Evolutionary conservation across 1,139 yeast species (phyloP), one percentile per base, ranked within the genome.

Genomic region (Sugiyamaella neomexicana): DNA sequence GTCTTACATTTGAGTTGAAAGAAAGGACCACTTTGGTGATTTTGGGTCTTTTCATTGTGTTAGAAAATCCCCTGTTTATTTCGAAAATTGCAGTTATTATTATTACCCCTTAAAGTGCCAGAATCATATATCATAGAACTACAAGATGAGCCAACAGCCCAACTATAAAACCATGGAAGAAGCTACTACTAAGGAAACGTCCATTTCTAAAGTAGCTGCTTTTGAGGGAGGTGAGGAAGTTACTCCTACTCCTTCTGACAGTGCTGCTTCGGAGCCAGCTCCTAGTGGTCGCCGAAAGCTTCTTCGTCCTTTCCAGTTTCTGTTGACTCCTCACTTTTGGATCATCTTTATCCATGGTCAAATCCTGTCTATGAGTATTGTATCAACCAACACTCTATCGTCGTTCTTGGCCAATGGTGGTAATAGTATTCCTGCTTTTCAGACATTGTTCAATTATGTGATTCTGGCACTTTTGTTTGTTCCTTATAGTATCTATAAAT

Each of bases 341-440:
- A 64, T 73, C 55, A 75, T 75, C 39, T 67, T 75, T 42, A 39
- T 74, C 36, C 69, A 68, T 41, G 79, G 79, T 46, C 79, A 75
- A 63, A 62, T 74, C 42, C 64, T 75, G 47, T 73, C 78, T 12
- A 61, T 74, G 61, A 65, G 74, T 55, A 66, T 75, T 47, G 74
- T 72, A 12, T 72, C 76, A 39, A 75, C 79, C 32, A 75, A 75
- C 59, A 74, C 78, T 23, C 61, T 75, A 59, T 72, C 78, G 23
- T 69, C 77, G 4, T 72, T 64, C 45, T 57, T 75, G 65, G 69
- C 71, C 38, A 60, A 72, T 46, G 66, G 67, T 13, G 75, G 74
- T 17, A 66, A 68, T 59, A 65, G 72, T 34, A 70, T 75, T 59
- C 79, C 79, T 23, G 77, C 78, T 2, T 72, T 75, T 60, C 79